A percentile compares a stretch with the other conserved stretches of the same genome.
These are phyloP conservation scores for Pinus tabuliformis DNA, from an alignment of 75 land plant genomes.

Conservation along the genomic window DNA sequence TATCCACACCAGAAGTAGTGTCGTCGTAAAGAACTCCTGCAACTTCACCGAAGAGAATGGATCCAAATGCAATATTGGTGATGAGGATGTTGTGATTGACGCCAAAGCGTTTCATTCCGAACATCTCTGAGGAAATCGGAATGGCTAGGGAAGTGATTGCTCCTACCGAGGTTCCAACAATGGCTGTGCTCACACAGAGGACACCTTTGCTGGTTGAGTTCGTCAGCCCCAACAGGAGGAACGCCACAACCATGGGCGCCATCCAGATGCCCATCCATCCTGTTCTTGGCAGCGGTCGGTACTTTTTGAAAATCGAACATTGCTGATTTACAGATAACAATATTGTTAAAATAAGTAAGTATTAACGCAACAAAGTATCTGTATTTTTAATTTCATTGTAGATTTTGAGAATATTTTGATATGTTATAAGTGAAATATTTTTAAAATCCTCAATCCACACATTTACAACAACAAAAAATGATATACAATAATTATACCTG, in stretches of 20 bases:
- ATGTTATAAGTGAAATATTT: neutral
- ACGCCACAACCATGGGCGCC: conserved; percentile 46
- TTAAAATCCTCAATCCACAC: no score
- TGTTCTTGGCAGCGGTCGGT: conserved; percentile 23
- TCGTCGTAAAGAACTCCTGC: conserved; percentile 57
- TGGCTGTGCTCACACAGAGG: conserved; percentile 24
- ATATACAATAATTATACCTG: neutral
- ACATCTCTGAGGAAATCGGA: conserved; percentile 63
- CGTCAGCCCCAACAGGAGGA: conserved; percentile 29
- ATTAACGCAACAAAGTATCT: no score
- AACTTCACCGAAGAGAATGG: conserved; percentile 51
- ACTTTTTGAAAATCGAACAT: neutral
- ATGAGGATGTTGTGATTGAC: conserved; percentile 74
- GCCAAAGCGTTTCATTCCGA: conserved; percentile 52
- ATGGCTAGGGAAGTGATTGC: conserved; percentile 59
- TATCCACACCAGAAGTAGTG: neutral
- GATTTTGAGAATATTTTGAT: no score
- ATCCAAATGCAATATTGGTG: conserved; percentile 67
- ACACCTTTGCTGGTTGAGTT: conserved; percentile 9
- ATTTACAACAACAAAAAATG: no score
- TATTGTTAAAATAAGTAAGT: neutral
- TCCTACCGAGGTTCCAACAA: conserved; percentile 61
- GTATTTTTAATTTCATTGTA: no score
- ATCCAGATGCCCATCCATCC: conserved; percentile 58
- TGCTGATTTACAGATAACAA: neutral